Conservation (phyloP, 257 asterid species). For the Datura wrightii region DNA sequence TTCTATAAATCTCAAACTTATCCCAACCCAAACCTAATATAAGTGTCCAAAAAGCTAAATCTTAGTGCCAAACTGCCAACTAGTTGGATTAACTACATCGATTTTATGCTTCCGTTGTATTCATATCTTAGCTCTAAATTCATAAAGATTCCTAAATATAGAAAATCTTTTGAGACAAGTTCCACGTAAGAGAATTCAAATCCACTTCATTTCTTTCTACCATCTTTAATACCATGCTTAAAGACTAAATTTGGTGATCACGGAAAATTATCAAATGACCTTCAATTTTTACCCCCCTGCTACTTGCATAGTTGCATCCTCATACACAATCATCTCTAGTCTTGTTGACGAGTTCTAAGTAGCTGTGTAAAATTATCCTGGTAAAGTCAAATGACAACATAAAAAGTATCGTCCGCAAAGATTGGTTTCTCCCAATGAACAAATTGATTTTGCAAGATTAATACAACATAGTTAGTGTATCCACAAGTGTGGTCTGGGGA, state of each 20-base stretch:
- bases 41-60: neutral
- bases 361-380: neutral
- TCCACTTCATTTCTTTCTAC: slow-evolving; percentile 11
- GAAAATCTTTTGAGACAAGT: neutral
- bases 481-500: neutral
- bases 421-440: neutral
- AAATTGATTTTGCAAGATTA: neutral
- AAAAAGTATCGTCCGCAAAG: neutral
- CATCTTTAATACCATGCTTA: neutral
- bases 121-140: neutral
- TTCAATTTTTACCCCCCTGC: slow-evolving; percentile 38
- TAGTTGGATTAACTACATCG: slow-evolving; percentile 1
- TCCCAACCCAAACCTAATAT: neutral
- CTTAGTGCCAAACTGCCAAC: neutral
- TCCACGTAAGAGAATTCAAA: neutral
- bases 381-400: neutral
- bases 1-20: slow-evolving; percentile 8
- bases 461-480: neutral
- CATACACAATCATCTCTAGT: slow-evolving; percentile 2
- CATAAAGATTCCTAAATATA: neutral
- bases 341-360: neutral
- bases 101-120: neutral
- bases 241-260: neutral
- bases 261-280: neutral
- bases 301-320: neutral